Conservation (phyloP, 2,329 filamentous ascomycete genomes). For the Verticillium nubilum region DNA sequence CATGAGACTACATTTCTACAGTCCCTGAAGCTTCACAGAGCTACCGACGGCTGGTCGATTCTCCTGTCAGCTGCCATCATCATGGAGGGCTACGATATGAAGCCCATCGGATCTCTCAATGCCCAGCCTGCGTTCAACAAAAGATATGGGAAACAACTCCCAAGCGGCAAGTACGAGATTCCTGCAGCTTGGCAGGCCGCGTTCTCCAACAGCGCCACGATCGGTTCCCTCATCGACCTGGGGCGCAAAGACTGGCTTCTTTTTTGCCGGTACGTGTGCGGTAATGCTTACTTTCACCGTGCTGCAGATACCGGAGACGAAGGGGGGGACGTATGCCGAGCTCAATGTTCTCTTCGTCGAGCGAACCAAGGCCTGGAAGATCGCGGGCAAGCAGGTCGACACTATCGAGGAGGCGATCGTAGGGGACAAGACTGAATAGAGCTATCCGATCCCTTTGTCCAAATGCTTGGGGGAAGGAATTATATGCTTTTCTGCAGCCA, state of each 20-base stretch:
- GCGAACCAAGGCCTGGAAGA: not conserved
- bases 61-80: constrained; percentile 14
- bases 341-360: constrained; percentile 48
- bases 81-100: constrained; percentile 29
- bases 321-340: constrained; percentile 47
- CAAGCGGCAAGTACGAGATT: not conserved
- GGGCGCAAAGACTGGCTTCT: constrained; percentile 41
- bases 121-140: constrained; percentile 21
- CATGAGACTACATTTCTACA: not conserved
- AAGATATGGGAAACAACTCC: constrained; percentile 17
- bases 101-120: constrained; percentile 26
- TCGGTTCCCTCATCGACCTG: constrained; percentile 9
- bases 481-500: too few relatives aligned
- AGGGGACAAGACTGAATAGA: not conserved
- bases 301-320: constrained; percentile 49
- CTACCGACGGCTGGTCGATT: constrained; percentile 11
- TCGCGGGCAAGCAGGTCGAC: not conserved
- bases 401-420: not conserved
- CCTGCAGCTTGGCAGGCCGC: not conserved
- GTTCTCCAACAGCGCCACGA: not conserved
- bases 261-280: constrained; percentile 39
- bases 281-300: constrained; percentile 43
- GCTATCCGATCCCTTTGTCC: too few relatives aligned
- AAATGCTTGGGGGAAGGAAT: too few relatives aligned
- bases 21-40: not conserved